phyloP scores from a whole-genome alignment of 2,329 filamentous ascomycete species.

The Pestalotiopsis sp. region DNA sequence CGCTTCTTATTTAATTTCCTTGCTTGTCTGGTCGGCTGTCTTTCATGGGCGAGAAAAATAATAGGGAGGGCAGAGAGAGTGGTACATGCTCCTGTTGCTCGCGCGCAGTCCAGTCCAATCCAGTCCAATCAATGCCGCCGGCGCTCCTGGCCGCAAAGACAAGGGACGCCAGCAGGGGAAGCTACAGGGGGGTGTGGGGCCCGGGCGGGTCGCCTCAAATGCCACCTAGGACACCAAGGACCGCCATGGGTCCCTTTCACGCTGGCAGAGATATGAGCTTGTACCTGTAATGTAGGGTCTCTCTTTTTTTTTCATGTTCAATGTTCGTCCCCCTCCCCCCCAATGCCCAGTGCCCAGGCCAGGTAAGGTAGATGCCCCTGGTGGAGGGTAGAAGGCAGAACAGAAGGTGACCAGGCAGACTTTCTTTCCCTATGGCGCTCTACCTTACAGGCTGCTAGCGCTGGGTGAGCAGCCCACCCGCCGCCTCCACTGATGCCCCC shows the following conservation, averaged over 20 bases:
- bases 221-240: slow-evolving; percentile 3
- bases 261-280: neutral
- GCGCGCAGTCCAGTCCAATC: neutral
- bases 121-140: slow-evolving; percentile 10
- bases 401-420: no score
- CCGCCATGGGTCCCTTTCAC: neutral
- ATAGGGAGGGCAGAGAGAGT: slow-evolving; percentile 24
- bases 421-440: neutral
- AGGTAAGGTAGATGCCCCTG: no score
- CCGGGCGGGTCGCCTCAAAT: slow-evolving; percentile 14
- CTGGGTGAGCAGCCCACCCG: neutral
- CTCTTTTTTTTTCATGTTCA: no score
- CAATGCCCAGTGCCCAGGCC: no score
- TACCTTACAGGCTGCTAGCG: slow-evolving; percentile 2
- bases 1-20: slow-evolving; percentile 39
- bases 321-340: no score
- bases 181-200: slow-evolving; percentile 12
- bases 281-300: neutral
- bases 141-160: slow-evolving; percentile 12
- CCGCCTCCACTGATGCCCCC: slow-evolving; percentile 3
- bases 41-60: slow-evolving; percentile 23
- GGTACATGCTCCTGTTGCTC: neutral
- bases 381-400: no score
- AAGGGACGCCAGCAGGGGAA: slow-evolving; percentile 15
- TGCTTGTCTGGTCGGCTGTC: slow-evolving; percentile 25